phyloP scores from a whole-genome alignment of 805 yeast species.

The Candida nitratophila region DNA sequence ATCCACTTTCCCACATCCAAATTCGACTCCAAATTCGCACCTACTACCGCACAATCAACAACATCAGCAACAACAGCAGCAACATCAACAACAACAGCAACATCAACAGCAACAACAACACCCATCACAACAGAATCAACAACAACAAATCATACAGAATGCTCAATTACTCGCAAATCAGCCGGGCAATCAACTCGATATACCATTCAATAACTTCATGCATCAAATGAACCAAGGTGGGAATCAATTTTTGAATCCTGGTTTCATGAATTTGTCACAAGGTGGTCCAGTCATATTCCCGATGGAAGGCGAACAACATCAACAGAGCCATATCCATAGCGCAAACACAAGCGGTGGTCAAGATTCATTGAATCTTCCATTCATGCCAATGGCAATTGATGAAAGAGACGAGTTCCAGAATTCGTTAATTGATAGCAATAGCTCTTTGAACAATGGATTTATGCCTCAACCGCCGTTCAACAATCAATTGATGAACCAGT shows the following conservation, averaged over 20 bases:
- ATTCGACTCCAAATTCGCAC: too few relatives aligned
- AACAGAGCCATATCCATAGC: not conserved
- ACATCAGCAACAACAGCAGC: constrained; percentile 16
- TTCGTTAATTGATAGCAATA: not conserved
- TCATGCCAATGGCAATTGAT: not conserved
- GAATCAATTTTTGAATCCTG: not conserved
- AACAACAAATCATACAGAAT: not conserved
- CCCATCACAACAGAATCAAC: not conserved
- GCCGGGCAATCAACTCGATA: not conserved
- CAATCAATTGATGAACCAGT: too few relatives aligned
- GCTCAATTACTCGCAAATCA: not conserved
- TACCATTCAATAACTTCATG: too few relatives aligned
- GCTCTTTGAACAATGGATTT: too few relatives aligned
- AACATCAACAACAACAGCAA: constrained; percentile 5
- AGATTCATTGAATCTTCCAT: too few relatives aligned
- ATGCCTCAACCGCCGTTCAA: too few relatives aligned
- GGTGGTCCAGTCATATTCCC: not conserved
- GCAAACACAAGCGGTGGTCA: not conserved
- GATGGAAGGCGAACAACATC: not conserved
- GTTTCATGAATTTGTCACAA: not conserved
- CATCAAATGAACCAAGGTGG: too few relatives aligned
- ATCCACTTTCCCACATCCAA: constrained; percentile 6
- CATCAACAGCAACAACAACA: constrained; percentile 1
- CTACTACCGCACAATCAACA: constrained; percentile 1
- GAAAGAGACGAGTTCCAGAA: not conserved